Conservation (phyloP, 306 rosid species). For the Glycine soja region DNA sequence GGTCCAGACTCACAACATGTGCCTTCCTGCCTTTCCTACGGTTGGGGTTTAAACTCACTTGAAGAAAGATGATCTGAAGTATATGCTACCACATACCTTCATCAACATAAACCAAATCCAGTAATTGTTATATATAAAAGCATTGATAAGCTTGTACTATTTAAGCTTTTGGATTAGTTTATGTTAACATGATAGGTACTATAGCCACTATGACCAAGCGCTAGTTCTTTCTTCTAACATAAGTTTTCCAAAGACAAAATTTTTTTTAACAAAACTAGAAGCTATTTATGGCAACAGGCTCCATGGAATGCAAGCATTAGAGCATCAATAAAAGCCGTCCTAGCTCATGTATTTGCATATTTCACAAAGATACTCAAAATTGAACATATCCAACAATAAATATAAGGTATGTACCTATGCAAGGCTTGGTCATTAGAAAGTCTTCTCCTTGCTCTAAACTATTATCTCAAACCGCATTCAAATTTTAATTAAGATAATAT, state of each 20-base stretch:
- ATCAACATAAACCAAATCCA: constrained; percentile 40
- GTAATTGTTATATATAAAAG: constrained; percentile 16
- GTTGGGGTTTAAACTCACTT: constrained; percentile 82
- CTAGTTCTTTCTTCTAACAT: constrained; percentile 16
- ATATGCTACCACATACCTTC: constrained; percentile 93
- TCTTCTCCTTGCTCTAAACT: constrained; percentile 91
- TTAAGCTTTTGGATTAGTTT: constrained; percentile 12
- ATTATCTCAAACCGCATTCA: constrained; percentile 77
- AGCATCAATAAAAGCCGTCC: constrained; percentile 15
- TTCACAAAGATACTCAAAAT: not conserved
- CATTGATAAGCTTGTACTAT: not conserved
- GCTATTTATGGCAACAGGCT: not conserved
- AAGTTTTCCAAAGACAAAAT: constrained; percentile 20
- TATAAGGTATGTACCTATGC: constrained; percentile 70
- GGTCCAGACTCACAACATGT: constrained; percentile 83
- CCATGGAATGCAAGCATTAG: constrained; percentile 34
- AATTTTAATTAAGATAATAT: constrained; percentile 39
- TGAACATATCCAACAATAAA: constrained; percentile 25
- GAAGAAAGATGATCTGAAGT: constrained; percentile 85
- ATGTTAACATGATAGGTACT: not conserved
- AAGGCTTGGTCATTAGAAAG: constrained; percentile 95
- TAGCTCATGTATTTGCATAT: constrained; percentile 17
- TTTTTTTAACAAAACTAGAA: constrained; percentile 11
- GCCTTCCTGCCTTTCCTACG: constrained; percentile 69
- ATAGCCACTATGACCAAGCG: constrained; percentile 11